A percentile compares a stretch with the other conserved stretches of the same genome.
Conservation (phyloP, 495 filamentous ascomycete genomes). For the Penicillium coprophilum region DNA sequence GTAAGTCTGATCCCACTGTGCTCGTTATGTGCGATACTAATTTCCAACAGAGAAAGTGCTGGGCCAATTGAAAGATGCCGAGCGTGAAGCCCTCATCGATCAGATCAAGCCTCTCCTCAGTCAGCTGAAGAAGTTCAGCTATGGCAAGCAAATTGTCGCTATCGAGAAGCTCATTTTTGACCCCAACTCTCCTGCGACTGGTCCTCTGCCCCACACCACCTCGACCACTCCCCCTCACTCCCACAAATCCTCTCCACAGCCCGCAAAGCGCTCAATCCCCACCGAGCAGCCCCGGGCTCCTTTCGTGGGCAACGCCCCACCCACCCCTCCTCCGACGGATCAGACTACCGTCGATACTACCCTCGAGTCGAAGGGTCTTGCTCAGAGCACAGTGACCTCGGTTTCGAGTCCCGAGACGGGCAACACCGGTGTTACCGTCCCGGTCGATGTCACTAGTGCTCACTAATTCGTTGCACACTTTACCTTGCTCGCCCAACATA, state of each 20-base stretch:
- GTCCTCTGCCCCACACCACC: slow-evolving; percentile 28
- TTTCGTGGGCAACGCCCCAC: slow-evolving; percentile 41
- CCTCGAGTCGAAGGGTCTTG: slow-evolving; percentile 35
- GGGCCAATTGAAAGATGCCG: slow-evolving; percentile 61
- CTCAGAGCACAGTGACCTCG: slow-evolving; percentile 37
- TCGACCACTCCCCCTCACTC: slow-evolving; percentile 47
- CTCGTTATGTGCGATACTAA: slow-evolving; percentile 15
- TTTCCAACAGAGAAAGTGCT: slow-evolving; percentile 69
- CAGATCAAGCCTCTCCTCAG: slow-evolving; percentile 72
- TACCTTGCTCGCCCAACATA: slow-evolving; percentile 41
- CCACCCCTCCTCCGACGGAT: slow-evolving; percentile 47
- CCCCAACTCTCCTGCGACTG: slow-evolving; percentile 26
- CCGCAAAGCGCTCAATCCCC: slow-evolving; percentile 38
- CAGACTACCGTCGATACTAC: slow-evolving; percentile 34
- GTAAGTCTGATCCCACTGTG: slow-evolving; percentile 58
- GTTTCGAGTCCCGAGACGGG: slow-evolving; percentile 36
- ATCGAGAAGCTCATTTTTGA: slow-evolving; percentile 63
- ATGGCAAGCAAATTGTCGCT: slow-evolving; percentile 76
- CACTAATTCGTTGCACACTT: slow-evolving; percentile 32
- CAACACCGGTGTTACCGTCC: slow-evolving; percentile 32
- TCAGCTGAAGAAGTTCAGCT: slow-evolving; percentile 68
- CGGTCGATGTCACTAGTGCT: slow-evolving; percentile 32
- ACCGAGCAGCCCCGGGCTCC: slow-evolving; percentile 31
- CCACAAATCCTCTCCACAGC: slow-evolving; percentile 49
- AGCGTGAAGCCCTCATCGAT: slow-evolving; percentile 66